A percentile compares a stretch with the other conserved stretches of the same genome.
phyloP scores from a whole-genome alignment of 192 early-diverging fungal genomes.

The Chytriomyces sp. region DNA sequence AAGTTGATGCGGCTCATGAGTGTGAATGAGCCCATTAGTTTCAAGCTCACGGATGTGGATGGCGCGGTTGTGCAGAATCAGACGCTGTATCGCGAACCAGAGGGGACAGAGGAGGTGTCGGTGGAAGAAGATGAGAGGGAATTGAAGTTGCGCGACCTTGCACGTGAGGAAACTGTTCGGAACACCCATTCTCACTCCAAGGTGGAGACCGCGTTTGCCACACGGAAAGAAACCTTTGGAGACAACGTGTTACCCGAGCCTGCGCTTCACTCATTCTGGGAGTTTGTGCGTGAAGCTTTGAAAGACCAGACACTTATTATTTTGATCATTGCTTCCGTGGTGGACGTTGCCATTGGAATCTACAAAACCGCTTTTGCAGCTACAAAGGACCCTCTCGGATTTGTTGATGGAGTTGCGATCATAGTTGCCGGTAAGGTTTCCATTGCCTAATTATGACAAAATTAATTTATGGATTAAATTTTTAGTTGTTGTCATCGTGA shows the following conservation, averaged over 20 bases:
- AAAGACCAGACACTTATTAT: constrained; percentile 70
- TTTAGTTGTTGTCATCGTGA: constrained; percentile 80
- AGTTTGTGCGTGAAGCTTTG: constrained; percentile 48
- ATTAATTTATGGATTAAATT: neutral
- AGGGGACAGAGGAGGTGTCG: neutral
- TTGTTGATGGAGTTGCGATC: constrained; percentile 77
- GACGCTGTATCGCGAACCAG: neutral
- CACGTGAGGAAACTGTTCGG: neutral
- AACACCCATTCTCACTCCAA: neutral
- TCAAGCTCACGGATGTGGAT: neutral
- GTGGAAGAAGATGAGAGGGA: neutral
- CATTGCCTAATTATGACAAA: constrained; percentile 18
- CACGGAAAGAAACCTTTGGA: constrained; percentile 36
- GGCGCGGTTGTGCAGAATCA: neutral
- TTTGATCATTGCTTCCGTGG: constrained; percentile 79
- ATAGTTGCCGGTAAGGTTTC: constrained; percentile 58
- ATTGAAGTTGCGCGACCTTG: neutral
- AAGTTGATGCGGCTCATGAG: neutral
- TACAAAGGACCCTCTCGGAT: constrained; percentile 64
- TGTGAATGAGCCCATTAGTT: neutral
- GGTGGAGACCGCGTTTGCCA: too few relatives aligned
- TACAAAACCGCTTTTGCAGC: constrained; percentile 73
- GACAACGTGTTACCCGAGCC: constrained; percentile 48
- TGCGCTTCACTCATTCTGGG: constrained; percentile 32
- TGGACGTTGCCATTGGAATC: constrained; percentile 83